These are phyloP conservation scores for Pterothamnion heteromorphum DNA, from an alignment of 31 red algal genomes.

Conservation along the genomic window DNA sequence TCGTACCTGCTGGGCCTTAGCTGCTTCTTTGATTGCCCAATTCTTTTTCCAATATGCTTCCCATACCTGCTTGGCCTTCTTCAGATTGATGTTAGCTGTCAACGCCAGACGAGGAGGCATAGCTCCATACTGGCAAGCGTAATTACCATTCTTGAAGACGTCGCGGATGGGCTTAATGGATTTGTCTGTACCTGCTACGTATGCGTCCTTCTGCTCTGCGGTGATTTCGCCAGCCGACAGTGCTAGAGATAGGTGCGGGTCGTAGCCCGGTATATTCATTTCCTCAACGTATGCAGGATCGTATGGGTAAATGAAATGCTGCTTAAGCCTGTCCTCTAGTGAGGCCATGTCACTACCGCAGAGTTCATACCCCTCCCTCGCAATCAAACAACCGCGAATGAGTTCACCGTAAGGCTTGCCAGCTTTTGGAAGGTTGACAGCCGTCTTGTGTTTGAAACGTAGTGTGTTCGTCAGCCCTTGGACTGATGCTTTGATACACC, in stretches of 20 bases:
- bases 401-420: neutral
- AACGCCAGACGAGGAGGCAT: neutral
- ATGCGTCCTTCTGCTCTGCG: neutral
- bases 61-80: neutral
- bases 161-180: neutral
- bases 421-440: neutral
- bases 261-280: neutral
- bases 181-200: too few relatives aligned
- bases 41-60: neutral
- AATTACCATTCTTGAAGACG: neutral
- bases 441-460: neutral
- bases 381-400: neutral
- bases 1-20: neutral
- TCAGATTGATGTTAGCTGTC: neutral
- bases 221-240: neutral
- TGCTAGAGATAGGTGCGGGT: neutral
- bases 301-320: neutral
- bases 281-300: neutral
- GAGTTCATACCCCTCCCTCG: neutral
- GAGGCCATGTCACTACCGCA: neutral
- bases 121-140: neutral
- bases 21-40: neutral
- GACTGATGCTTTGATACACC: neutral
- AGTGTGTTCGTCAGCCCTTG: conserved; percentile 4
- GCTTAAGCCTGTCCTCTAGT: neutral